These are phyloP conservation scores for Cenchrus fungigraminus DNA, from an alignment of 176 grass and related monocot species.

Conservation along the genomic window DNA sequence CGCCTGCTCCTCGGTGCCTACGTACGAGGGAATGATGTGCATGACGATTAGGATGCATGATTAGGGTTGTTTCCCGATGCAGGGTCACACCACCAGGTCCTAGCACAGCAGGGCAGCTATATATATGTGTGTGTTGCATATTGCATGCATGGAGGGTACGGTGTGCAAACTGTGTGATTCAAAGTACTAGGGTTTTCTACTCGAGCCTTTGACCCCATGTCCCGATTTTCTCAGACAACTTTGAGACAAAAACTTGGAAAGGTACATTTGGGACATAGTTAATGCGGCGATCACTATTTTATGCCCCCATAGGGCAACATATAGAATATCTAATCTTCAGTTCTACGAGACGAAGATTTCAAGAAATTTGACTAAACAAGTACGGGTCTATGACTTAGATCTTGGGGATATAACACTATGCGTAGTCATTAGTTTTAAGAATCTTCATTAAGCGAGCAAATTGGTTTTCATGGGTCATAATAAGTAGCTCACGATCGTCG, in stretches of 20 bases:
- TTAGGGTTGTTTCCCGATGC: slow-evolving; percentile 44
- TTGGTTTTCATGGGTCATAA: neutral
- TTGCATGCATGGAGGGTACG: slow-evolving; percentile 41
- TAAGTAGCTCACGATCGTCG: neutral
- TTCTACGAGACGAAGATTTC: slow-evolving; percentile 61
- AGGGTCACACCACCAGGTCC: neutral
- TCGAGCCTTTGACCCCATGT: slow-evolving; percentile 48
- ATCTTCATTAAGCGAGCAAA: slow-evolving; percentile 31
- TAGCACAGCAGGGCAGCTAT: neutral
- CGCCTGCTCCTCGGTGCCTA: slow-evolving; percentile 81
- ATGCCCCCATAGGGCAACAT: slow-evolving; percentile 48
- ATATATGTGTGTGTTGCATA: slow-evolving; percentile 31
- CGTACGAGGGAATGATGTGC: slow-evolving; percentile 14
- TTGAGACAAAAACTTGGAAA: slow-evolving; percentile 66
- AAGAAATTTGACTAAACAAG: slow-evolving; percentile 57
- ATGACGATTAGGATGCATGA: slow-evolving; percentile 34
- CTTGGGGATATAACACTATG: slow-evolving; percentile 37
- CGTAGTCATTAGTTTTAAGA: slow-evolving; percentile 42
- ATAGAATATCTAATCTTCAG: slow-evolving; percentile 57
- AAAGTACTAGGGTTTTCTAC: slow-evolving; percentile 41
- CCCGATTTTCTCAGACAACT: slow-evolving; percentile 57
- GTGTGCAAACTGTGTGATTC: slow-evolving; percentile 23
- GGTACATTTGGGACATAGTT: slow-evolving; percentile 58
- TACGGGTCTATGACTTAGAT: slow-evolving; percentile 50
- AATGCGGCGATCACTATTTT: slow-evolving; percentile 54